Percentiles rank a stretch among this genome's conserved stretches.
Conservation (phyloP, 2,329 filamentous ascomycete species). For the Aspergillus glaucus region DNA sequence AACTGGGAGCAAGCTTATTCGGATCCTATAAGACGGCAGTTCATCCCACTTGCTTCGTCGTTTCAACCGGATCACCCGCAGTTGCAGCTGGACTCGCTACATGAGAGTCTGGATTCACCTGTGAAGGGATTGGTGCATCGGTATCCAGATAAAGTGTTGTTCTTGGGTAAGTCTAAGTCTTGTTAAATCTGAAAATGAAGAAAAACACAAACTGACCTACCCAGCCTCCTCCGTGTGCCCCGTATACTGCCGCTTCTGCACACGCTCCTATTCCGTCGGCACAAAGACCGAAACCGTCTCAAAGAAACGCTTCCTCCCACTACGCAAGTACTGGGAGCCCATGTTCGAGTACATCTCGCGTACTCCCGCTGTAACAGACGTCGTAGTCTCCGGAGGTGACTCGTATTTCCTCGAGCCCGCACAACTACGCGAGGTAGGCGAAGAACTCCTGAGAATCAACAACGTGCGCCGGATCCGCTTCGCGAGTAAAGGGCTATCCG, state of each 20-base stretch:
- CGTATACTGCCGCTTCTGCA: neutral
- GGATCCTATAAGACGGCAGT: too few species aligned
- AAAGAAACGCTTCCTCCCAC: neutral
- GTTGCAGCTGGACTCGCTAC: too few species aligned
- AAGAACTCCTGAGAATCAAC: neutral
- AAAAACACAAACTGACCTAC: neutral
- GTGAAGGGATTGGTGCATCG: too few species aligned
- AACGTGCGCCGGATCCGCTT: neutral
- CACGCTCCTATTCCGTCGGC: neutral
- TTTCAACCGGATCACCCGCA: too few species aligned
- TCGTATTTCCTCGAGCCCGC: neutral
- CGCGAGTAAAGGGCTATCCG: neutral
- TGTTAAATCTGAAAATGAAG: too few species aligned
- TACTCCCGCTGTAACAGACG: neutral
- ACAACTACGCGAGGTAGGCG: neutral
- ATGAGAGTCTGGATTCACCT: too few species aligned
- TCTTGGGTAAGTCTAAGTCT: too few species aligned
- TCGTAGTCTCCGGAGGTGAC: neutral
- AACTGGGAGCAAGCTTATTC: too few species aligned
- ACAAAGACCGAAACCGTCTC: neutral
- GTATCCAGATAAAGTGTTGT: too few species aligned
- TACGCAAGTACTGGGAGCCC: neutral
- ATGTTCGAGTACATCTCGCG: neutral
- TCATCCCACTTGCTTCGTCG: too few species aligned
- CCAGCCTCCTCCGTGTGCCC: neutral